Base-by-base conservation (phyloP, 2,329 filamentous ascomycete genomes). In the Aspergillus sp. region DNA sequence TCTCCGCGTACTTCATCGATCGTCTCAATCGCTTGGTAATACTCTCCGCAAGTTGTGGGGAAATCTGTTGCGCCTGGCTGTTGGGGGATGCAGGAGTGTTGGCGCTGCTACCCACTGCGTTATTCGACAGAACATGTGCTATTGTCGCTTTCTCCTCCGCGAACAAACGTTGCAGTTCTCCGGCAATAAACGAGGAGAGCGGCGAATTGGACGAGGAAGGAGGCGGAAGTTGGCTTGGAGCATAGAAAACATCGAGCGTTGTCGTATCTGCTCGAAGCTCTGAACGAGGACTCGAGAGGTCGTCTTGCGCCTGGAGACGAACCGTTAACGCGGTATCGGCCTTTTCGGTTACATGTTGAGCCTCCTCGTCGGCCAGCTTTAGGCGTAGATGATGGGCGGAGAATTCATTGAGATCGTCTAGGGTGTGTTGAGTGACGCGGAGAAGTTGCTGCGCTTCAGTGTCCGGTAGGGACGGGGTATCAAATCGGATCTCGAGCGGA, bases 121-220 rank as follows among this genome's bases (percentile, higher is more conserved):
- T 84, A 0, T 82, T 82, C 2, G 85, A 88, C 15, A 91, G 80
- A 19, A 92, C 82, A 69, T 90, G 86, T 12, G 89, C 88, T 62
- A 98, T 88, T 61, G 91, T 90, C 21, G 91, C 87, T 66, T 93
- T 92, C 73, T 99, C 95, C 74, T 98, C 92, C 4, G 85, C 84
- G 68, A 96, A 98, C 1, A 93, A 83, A 0, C 84, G 82, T 55
- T 90, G 87, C 14, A 99, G 79, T 66, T 93, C 87, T 46, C 85
- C 83, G 3, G 93, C 91, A 46, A 98, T 85, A 63, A 89, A 96
- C 0, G 84, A 86, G 0, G 90, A 90, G 2, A 96, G 81, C 4
- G 85, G 77, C 0, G 90, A 90, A n/a, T 88, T 88, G 1, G 88
- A 86, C 0, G 89, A 87, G 0, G 84, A 87, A 7, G 82, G 80